Evolutionary conservation across 371 early-diverging fungal genomes (phyloP), one percentile per base, ranked within the genome.

Genomic region (Mucor velutinosus): DNA sequence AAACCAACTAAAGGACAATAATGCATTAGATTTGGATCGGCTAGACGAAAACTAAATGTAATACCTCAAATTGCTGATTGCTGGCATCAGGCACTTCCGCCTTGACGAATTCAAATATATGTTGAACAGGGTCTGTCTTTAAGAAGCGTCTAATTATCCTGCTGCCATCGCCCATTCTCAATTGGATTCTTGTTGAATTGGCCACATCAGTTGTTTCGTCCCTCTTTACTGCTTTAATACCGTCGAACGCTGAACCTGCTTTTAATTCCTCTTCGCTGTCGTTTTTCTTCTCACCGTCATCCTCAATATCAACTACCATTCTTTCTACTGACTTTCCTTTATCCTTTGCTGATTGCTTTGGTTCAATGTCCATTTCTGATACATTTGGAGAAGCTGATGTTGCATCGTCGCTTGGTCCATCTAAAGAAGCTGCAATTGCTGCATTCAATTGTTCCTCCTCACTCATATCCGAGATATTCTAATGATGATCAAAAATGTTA

Each of bases 361-460:
- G 30, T 3, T 37, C 55, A 37, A 63, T 35, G 6, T 63, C 63
- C 55, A 53, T 53, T 15, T 53, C 19, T 15, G 53, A 35, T 14
- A 17, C 33, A 49, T 35, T 49, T 0, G 60, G 69, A 39, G 64
- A 47, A 6, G 69, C n/a, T 17, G 64, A 32, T 14, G 70, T 57
- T 19, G 76, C 68, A 19, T 73, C 74, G 32, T 78, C 76, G 47
- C 69, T 72, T 10, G 57, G 62, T 14, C 73, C 78, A 21, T 80
- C 80, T 71, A 88, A 78, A 21, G 91, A 90, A 4, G 93, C 94
- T 35, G 84, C 87, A 65, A 96, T 87, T 14, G 96, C 96, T 15
- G 92, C 88, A 32, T 88, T 85, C 29, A 96, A 73, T 67, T 94
- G 94, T 66, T 97, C 97, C 37, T 96, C 97, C 79, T 97, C 97